Evolutionary conservation across 176 grass and related monocot species (phyloP), one percentile per base, ranked within the genome.

Genomic region (Raddia distichophylla): DNA sequence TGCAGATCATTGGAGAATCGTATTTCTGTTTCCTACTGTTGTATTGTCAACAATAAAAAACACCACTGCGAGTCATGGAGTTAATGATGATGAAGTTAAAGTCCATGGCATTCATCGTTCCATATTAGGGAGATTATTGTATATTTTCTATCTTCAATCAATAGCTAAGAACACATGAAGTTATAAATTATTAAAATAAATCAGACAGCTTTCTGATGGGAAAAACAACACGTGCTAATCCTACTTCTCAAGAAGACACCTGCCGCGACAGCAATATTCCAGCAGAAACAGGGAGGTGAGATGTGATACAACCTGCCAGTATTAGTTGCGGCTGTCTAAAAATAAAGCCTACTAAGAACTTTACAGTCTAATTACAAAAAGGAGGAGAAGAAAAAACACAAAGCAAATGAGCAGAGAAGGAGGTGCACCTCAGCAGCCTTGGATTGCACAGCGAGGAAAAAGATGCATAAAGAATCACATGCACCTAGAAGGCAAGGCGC

Each of bases 381-480:
- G 8, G 0, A 3, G n/a, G 59, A 49, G 74, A 27, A 0, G 37
- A 60, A 27, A 85, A 9, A 18, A 52, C 20, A 13, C 44, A 48
- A 1, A 52, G 11, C 43, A 82, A 42, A 64, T 16, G 5, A 76
- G 82, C 64, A 50, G 22, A 32, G 22, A 7, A 64, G 45, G 42
- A 49, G 45, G 34, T 52, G 50, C 0, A 62, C 33, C n/a, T 83
- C 17, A 22, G 10, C 34, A 10, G 33, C 52, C 40, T 66, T 75
- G 60, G 60, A 74, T 64, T 77, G 49, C 40, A 82, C 51, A 57
- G 63, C 5, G 59, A 60, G 11, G 16, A 17, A 66, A 59, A 7
- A 35, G 65, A 55, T 53, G 59, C 60, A 73, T 16, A 34, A 82
- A 68, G 49, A 86, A 89, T 70, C 64, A 85, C 33, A 44, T 5